These are phyloP conservation scores for Elasticomyces elasticus DNA, from an alignment of 495 filamentous ascomycete genomes.

Conservation along the genomic window DNA sequence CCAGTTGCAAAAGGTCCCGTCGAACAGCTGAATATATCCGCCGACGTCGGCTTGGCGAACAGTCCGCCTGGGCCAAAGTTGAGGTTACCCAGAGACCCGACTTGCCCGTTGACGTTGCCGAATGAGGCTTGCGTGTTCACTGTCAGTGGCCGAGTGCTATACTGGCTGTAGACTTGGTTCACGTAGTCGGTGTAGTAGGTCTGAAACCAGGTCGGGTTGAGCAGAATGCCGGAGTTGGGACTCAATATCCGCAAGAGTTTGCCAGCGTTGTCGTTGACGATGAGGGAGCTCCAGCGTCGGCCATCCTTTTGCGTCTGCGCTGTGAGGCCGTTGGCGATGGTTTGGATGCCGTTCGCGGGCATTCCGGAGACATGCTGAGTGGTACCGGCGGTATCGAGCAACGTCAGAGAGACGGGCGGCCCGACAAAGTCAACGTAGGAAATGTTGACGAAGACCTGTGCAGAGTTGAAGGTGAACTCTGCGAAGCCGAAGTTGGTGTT, in stretches of 20 bases:
- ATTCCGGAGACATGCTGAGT: conserved; percentile 35
- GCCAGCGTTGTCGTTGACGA: conserved; percentile 27
- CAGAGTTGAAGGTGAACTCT: conserved; percentile 35
- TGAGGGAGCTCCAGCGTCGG: conserved; percentile 35
- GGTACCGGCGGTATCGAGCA: conserved; percentile 25
- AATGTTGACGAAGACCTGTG: conserved; percentile 38
- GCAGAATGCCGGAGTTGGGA: conserved; percentile 33
- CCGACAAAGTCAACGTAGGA: conserved; percentile 43
- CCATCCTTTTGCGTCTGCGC: conserved; percentile 31
- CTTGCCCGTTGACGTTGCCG: conserved; percentile 35
- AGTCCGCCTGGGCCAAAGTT: conserved; percentile 31
- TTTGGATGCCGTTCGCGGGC: conserved; percentile 24
- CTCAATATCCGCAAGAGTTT: conserved; percentile 35
- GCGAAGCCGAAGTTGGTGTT: conserved; percentile 39
- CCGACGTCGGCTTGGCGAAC: conserved; percentile 33
- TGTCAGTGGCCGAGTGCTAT: conserved; percentile 29
- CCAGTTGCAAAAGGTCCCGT: conserved; percentile 35
- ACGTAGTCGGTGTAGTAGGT: conserved; percentile 37
- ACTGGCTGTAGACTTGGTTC: conserved; percentile 35
- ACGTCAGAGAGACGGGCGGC: conserved; percentile 32
- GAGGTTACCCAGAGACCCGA: conserved; percentile 25
- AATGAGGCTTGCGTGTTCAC: conserved; percentile 35
- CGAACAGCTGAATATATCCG: conserved; percentile 41
- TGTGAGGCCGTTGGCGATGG: conserved; percentile 35
- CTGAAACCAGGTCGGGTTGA: conserved; percentile 27